phyloP scores from a whole-genome alignment of 192 early-diverging fungal species.

The Thoreauomyces humboldtii region DNA sequence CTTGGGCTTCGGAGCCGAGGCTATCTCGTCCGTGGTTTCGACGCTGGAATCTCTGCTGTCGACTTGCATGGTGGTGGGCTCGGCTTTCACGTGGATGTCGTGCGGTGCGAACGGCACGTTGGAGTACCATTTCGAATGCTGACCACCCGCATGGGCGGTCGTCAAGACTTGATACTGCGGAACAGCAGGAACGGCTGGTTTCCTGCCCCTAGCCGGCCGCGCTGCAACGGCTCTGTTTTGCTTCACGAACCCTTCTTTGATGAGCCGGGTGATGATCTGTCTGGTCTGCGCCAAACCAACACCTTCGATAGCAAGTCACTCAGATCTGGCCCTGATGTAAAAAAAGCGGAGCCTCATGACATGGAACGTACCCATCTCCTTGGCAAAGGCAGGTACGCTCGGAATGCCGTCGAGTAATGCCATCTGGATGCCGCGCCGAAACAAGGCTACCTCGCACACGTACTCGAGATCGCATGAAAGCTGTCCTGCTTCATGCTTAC shows the following conservation, averaged over 20 bases:
- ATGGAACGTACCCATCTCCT: slow-evolving; percentile 16
- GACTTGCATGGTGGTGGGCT: background rate
- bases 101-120: background rate
- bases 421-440: slow-evolving; percentile 23
- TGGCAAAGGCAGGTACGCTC: slow-evolving; percentile 9
- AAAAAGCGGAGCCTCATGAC: background rate
- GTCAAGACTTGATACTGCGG: slow-evolving; percentile 10
- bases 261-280: slow-evolving; percentile 10
- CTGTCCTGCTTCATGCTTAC: slow-evolving; percentile 22
- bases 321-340: background rate
- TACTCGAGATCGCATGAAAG: slow-evolving; percentile 17
- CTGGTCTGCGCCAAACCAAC: slow-evolving; percentile 5
- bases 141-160: background rate
- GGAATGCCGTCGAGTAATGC: slow-evolving; percentile 21
- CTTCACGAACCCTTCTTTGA: slow-evolving; percentile 29
- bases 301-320: background rate
- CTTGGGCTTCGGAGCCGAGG: background rate
- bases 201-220: background rate
- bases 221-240: too few species aligned
- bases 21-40: background rate
- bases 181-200: background rate
- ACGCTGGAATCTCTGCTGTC: background rate
- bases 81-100: background rate
- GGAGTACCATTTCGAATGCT: slow-evolving; percentile 8
- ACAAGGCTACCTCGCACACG: slow-evolving; percentile 24